phyloP scores from a whole-genome alignment of 164 flowering plant genomes.

The Umbellularia californica region DNA sequence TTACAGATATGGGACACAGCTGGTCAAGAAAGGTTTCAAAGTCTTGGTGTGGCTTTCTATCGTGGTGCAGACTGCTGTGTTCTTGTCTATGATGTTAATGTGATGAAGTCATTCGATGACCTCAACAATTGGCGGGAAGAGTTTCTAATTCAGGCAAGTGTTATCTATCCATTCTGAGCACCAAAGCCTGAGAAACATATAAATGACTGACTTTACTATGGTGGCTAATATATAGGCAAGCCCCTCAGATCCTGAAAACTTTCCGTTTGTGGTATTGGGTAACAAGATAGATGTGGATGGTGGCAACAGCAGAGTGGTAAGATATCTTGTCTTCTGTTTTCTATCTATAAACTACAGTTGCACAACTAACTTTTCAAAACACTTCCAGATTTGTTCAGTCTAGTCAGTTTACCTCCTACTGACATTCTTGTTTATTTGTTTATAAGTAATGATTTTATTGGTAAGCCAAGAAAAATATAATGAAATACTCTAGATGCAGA shows the following conservation, averaged over 20 bases:
- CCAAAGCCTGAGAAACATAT: background rate
- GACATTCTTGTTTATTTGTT: no score
- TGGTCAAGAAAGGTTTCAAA: constrained; percentile 93
- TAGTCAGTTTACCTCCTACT: no score
- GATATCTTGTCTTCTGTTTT: background rate
- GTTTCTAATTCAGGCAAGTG: constrained; percentile 72
- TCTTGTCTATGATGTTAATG: constrained; percentile 88
- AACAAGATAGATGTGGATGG: constrained; percentile 92
- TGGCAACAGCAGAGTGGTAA: constrained; percentile 90
- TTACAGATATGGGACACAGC: constrained; percentile 92
- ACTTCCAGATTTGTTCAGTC: no score
- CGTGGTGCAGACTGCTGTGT: constrained; percentile 97
- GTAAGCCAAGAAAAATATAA: no score
- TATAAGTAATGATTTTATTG: no score
- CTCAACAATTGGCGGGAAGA: constrained; percentile 90
- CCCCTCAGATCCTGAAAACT: constrained; percentile 92
- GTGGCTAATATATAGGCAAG: constrained; percentile 53
- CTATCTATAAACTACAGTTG: no score
- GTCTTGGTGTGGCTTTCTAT: constrained; percentile 90
- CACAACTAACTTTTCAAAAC: no score
- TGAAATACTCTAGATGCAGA: no score
- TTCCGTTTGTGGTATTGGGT: constrained; percentile 91
- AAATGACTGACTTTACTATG: background rate
- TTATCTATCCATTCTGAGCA: background rate
- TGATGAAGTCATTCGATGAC: constrained; percentile 77